Percentiles rank a stretch among this genome's conserved stretches.
These are phyloP conservation scores for Trichosporon inkin DNA, from an alignment of 1,284 basidiomycete species.

Conservation along the genomic window DNA sequence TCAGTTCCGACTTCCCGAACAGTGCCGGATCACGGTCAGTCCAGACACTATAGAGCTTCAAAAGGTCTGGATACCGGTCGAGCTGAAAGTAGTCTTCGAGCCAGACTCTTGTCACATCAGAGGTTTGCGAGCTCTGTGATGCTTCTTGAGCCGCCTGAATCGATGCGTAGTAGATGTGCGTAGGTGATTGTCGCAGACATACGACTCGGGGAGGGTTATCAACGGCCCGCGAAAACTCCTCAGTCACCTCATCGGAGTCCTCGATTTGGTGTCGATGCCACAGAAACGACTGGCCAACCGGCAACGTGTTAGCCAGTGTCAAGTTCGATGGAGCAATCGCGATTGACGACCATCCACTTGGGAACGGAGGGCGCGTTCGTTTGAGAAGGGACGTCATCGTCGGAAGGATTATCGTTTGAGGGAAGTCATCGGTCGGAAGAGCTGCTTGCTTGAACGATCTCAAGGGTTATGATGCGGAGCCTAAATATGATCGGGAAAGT, in stretches of 20 bases:
- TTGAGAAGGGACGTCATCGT: neutral
- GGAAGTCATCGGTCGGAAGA: too few species aligned
- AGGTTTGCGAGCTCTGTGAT: constrained; percentile 48
- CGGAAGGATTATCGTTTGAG: neutral
- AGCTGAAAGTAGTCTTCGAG: constrained; percentile 87
- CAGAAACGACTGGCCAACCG: constrained; percentile 49
- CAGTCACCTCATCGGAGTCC: constrained; percentile 17
- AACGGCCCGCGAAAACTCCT: constrained; percentile 47
- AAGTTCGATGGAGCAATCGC: constrained; percentile 34
- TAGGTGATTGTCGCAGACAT: constrained; percentile 68
- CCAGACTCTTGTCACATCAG: constrained; percentile 67
- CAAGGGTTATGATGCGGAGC: too few species aligned
- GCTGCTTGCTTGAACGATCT: too few species aligned
- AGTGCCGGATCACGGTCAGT: constrained; percentile 61
- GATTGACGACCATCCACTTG: constrained; percentile 37
- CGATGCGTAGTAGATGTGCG: constrained; percentile 67
- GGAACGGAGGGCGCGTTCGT: constrained; percentile 36
- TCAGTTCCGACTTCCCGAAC: constrained; percentile 62
- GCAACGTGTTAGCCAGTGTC: constrained; percentile 45
- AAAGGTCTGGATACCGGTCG: constrained; percentile 29
- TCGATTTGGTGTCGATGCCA: constrained; percentile 40
- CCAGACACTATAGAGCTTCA: constrained; percentile 76
- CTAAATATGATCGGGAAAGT: too few species aligned
- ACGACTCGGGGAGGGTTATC: constrained; percentile 59
- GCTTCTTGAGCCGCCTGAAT: constrained; percentile 54